Evolutionary conservation across 1,139 yeast genomes (phyloP), one percentile per base, ranked within the genome.

Genomic region (Debaryomyces sp.): DNA sequence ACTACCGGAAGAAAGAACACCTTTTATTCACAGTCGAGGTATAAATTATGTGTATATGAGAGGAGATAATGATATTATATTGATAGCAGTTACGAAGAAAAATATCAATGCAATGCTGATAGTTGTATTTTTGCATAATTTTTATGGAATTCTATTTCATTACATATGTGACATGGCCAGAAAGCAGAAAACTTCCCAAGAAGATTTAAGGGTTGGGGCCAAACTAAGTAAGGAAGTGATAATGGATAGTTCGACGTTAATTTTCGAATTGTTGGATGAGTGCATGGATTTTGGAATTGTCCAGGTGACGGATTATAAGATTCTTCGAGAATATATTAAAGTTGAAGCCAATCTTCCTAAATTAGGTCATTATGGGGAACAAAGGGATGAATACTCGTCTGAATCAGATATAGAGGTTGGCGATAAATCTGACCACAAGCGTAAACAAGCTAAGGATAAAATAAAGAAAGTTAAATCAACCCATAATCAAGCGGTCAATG

Each of bases 251-350:
- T 62, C 68, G 43, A 68, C 67, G 45, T 60, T 76, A 39, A 65
- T 76, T 9, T 71, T 70, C 47, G 81, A 76, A 53, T 58, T 76
- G 4, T 54, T 76, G 22, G 81, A 76, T 49, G 81, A 76, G 52
- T 75, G 80, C 54, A 66, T 76, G 65, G 81, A 76, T 52, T 67
- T 70, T 48, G 81, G 81, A 6, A 57, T 75, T 5, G 58, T 73
- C 12, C 81, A 76, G 52, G 62, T 69, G 47, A 73, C 80, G 1
- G 80, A 76, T 54, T 75, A 68, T 55, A 75, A 73, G 50, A 68
- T 76, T 29, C 60, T 76, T 35, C 73, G 72, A 50, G 81, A 76
- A 50, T 76, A 71, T 55, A 75, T 76, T 47, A 76, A 75, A 54
- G 67, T 73, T 42, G 70, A 67, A 47, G 69, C 71, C 7, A 72